Base-by-base conservation (phyloP, 1,284 basidiomycete species). In the Fomitopsis palustris region DNA sequence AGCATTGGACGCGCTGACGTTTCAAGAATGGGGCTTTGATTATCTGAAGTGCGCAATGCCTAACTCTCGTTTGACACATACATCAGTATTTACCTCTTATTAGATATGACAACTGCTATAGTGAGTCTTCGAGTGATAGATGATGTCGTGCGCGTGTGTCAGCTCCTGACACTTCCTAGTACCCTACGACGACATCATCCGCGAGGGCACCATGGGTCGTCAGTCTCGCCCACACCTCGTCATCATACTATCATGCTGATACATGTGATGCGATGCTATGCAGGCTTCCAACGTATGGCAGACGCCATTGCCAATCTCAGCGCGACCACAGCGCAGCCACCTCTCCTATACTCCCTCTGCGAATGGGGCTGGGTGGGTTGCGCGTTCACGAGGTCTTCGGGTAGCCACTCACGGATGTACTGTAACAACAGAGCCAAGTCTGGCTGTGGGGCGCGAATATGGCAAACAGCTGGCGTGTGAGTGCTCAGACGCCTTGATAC, bases 21-120 rank as follows among this genome's bases (percentile, higher is more conserved):
- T 75, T 65, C 71, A 73, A 31, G 71, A 78, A 35, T 82, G 80
- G 80, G 79, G 79, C 0, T 81, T 81, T 59, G 78, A 81, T 63
- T 77, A 78, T 59, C 69, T 81, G 6, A 82, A 81, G 79, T 80
- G 29, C 16, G 61, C 64, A 25, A 12, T 23, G 55, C 12, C 57
- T 47, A 19, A 52, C 31, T n/a, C 29, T 17, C 45, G 53, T 14
- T 41, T 33, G 23, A 47, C 39, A 61, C 25, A 19, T 29, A 35
- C 55, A 2, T 7, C n/a, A 25, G 16, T 35, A 16, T 14, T 8
- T 17, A n/a, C 9, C 4, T 16, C 14, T 3, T 1, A 5, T 7
- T 42, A 78, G 76, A 60, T 78, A 72, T 58, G 81, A 82, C 63
- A 82, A 82, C 63, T 82, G 81, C 64, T 72, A 72, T 51, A 77